phyloP scores from a whole-genome alignment of 306 rosid species.

The Sphenostylis stenocarpa region DNA sequence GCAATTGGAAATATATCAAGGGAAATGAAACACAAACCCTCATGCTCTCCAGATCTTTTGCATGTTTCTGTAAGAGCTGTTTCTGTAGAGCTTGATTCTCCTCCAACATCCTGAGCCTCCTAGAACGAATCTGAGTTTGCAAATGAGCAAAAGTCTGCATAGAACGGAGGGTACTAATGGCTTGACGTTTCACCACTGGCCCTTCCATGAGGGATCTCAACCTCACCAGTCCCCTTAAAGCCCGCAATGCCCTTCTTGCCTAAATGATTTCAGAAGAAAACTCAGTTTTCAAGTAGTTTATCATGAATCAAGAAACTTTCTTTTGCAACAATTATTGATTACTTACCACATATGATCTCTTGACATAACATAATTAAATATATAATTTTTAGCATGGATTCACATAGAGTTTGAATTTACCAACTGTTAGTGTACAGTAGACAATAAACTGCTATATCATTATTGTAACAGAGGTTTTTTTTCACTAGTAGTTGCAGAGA shows the following conservation, averaged over 20 bases:
- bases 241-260: constrained; percentile 93
- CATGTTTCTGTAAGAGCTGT: constrained; percentile 87
- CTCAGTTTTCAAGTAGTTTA: constrained; percentile 21
- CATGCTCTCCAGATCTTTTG: constrained; percentile 80
- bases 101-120: constrained; percentile 91
- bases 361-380: background rate
- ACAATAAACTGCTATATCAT: constrained; percentile 20
- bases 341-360: background rate
- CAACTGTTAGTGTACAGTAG: background rate
- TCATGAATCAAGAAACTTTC: constrained; percentile 6
- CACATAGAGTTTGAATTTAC: background rate
- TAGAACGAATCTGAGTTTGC: constrained; percentile 83
- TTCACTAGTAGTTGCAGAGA: no score
- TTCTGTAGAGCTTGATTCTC: constrained; percentile 95
- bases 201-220: constrained; percentile 84
- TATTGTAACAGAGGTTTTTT: background rate
- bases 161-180: constrained; percentile 75
- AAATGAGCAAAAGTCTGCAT: constrained; percentile 94
- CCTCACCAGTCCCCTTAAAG: constrained; percentile 88
- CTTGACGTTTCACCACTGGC: constrained; percentile 86
- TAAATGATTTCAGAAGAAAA: constrained; percentile 37
- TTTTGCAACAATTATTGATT: constrained; percentile 1
- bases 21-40: constrained; percentile 58
- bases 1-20: constrained; percentile 11
- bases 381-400: background rate